phyloP scores from a whole-genome alignment of 2,329 filamentous ascomycete genomes.

The Ascochyta fabae region DNA sequence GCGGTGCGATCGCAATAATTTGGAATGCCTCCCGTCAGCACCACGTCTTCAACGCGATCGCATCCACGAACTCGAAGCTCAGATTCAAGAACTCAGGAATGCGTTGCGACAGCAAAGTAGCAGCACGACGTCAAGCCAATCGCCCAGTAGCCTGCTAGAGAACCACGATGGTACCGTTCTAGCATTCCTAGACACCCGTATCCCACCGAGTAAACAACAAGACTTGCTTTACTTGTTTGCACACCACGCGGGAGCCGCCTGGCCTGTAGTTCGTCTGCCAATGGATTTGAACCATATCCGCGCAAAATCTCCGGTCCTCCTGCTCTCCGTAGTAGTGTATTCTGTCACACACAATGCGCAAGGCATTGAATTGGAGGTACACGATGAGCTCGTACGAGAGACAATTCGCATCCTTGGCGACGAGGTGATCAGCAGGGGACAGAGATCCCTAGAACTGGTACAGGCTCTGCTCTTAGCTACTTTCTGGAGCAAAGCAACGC shows the following conservation, averaged over 20 bases:
- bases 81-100: constrained; percentile 30
- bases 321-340: constrained; percentile 30
- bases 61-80: constrained; percentile 35
- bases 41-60: constrained; percentile 38
- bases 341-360: constrained; percentile 29
- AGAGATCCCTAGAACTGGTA: constrained; percentile 37
- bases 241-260: constrained; percentile 25
- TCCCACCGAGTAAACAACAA: constrained; percentile 27
- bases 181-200: constrained; percentile 30
- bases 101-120: constrained; percentile 25
- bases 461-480: constrained; percentile 34
- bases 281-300: constrained; percentile 25
- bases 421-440: constrained; percentile 30
- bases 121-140: constrained; percentile 25
- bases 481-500: constrained; percentile 33
- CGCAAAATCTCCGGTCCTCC: constrained; percentile 30
- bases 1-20: constrained; percentile 31
- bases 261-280: constrained; percentile 25
- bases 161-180: constrained; percentile 25
- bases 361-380: constrained; percentile 26
- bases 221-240: constrained; percentile 26
- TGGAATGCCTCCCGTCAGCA: constrained; percentile 32
- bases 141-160: constrained; percentile 24
- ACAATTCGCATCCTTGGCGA: constrained; percentile 31
- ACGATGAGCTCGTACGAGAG: constrained; percentile 36